phyloP scores from a whole-genome alignment of 2,329 filamentous ascomycete species.

The Cladorrhinum sp. region DNA sequence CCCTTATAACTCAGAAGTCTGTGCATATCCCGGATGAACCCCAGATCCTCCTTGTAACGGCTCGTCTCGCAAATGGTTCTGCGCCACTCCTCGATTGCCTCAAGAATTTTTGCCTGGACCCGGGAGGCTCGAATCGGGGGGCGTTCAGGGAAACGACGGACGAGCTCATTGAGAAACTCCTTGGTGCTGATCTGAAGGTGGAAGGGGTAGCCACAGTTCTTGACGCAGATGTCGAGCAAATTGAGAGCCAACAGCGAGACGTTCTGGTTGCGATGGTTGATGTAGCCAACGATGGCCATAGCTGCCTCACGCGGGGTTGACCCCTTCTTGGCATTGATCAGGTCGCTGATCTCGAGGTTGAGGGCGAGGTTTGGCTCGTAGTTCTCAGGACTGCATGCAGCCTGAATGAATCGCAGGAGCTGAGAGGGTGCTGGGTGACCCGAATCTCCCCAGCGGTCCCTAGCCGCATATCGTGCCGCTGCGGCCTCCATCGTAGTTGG shows the following conservation, averaged over 20 bases:
- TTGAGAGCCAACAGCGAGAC: slow-evolving; percentile 85
- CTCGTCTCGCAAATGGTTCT: slow-evolving; percentile 98
- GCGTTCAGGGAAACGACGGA: slow-evolving; percentile 90
- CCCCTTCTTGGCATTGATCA: slow-evolving; percentile 97
- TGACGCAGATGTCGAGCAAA: slow-evolving; percentile 97
- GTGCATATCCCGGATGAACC: slow-evolving; percentile 97
- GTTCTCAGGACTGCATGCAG: slow-evolving; percentile 94
- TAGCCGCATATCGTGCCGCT: slow-evolving; percentile 89
- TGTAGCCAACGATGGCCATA: slow-evolving; percentile 84
- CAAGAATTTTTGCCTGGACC: slow-evolving; percentile 88
- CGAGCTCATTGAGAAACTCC: slow-evolving; percentile 97
- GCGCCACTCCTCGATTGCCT: slow-evolving; percentile 97
- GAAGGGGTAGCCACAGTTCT: slow-evolving; percentile 99
- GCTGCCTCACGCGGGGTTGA: slow-evolving; percentile 93
- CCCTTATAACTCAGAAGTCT: slow-evolving; percentile 93
- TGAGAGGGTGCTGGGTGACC: slow-evolving; percentile 76
- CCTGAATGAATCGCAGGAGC: slow-evolving; percentile 91
- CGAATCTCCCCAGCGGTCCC: slow-evolving; percentile 87
- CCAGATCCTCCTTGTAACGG: slow-evolving; percentile 93
- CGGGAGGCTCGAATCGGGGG: slow-evolving; percentile 81
- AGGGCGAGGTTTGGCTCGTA: slow-evolving; percentile 96
- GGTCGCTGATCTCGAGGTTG: slow-evolving; percentile 92
- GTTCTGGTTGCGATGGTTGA: slow-evolving; percentile 97
- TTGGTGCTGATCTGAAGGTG: slow-evolving; percentile 98
- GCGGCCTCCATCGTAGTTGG: slow-evolving; percentile 74